Evolutionary conservation across 306 rosid genomes (phyloP), one percentile per base, ranked within the genome.

Genomic region (Malus orientalis): DNA sequence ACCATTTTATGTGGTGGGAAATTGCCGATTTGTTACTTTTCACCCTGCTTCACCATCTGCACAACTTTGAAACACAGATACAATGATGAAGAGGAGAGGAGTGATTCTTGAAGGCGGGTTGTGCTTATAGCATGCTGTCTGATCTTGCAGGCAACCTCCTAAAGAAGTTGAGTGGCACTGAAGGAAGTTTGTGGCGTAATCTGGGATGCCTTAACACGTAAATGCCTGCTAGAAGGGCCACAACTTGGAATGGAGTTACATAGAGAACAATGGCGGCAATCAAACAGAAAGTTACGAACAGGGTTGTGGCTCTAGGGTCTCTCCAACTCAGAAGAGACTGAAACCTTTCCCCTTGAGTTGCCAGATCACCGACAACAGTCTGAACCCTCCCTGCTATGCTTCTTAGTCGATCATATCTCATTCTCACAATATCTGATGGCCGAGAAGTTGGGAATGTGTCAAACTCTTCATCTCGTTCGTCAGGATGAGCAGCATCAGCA

Each of bases 351-450:
- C 97, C 97, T 87, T 93, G 97, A n/a, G 96, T 89, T 14, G 93
- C 98, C 63, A 93, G 12, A 73, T 93, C 98, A 33, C 97, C 93
- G 4, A 93, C 86, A 76, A 89, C 97, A 10, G 88, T 88, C 71
- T 91, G 98, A 30, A 93, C 97, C 76, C 96, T 89, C 68, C 98
- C 98, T 9, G 80, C 97, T 49, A 93, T 89, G 80, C 97, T 93
- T 71, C 93, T 88, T 32, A 91, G 74, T 9, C 97, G 88, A 40
- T 93, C 98, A 53, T 93, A 93, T 62, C 98, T 88, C 97, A 93
- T 93, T 53, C 89, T 58, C 47, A 86, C 88, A 1, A 87, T 82
- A 62, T 93, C 96, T 0, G 93, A 58, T 18, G 89, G 22, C 57
- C 85, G 74, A 0, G 97, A 83, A 73, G 97, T 90, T 20, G 98